Evolutionary conservation across 164 flowering plant genomes (phyloP), one percentile per base, ranked within the genome.

Genomic region (Umbilicus rupestris): DNA sequence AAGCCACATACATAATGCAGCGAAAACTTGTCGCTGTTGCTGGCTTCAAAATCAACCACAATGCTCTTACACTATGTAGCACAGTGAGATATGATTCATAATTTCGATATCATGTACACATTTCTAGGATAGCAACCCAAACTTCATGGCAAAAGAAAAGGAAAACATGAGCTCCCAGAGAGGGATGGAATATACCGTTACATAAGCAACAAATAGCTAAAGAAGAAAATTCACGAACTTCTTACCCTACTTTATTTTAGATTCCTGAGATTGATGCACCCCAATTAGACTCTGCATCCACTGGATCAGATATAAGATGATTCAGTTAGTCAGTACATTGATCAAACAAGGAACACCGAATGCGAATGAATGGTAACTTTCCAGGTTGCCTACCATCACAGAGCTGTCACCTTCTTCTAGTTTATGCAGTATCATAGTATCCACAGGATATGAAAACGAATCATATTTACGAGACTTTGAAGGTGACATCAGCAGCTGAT

Each of bases 341-440:
- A 17, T 50, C n/a, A 62, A 11, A 70, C 41, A 58, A 14, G 55
- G 19, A 7, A 46, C 1, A 66, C 33, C n/a, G 66, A 11, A 44
- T 3, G 19, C 12, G 35, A n/a, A 24, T 31, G 1, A n/a, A 37
- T 24, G 29, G 19, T 22, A 22, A 26, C 29, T 50, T 50, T 8
- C 3, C 2, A 41, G 20, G 19, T 5, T 52, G 17, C 35, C 59
- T 77, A 87, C 94, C 94, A 86, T 85, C 46, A 90, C 80, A 62
- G 87, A 85, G 59, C 80, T 84, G 73, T 84, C 90, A 65, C 87
- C 88, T 68, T 90, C 91, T 68, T 86, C 89, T 39, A 87, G 72
- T 70, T 86, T 89, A 70, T 84, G 87, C 30, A 87, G 68, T 64
- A 89, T 72, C 30, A 70, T 33, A 8, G 72, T 63, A 58, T 90